Base-by-base conservation (phyloP, 352 stramenopile species). In the Globisporangium barbulae region DNA sequence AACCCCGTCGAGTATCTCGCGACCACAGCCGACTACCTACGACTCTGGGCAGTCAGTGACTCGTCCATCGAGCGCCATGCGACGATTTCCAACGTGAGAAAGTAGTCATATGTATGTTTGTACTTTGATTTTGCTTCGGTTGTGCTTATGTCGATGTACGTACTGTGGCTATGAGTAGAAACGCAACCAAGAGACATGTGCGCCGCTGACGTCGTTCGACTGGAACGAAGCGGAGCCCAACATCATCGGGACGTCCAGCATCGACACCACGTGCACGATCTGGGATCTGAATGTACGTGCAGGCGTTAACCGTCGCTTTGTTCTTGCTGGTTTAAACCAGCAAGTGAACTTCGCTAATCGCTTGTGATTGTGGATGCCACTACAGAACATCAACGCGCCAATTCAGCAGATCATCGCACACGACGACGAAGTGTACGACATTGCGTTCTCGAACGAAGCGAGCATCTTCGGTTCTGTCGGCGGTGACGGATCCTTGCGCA, bases 231-330 rank as follows among this genome's bases (percentile, higher is more conserved):
- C 88, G 21, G 97, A 99, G 69, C 88, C 96, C 0, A 96, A 82
- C 44, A 94, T 99, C 45, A 91, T 99, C 31, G 96, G 96, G 19
- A 99, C 97, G 8, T 97, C 86, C 4, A 98, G 83, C 53, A 99
- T 99, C 63, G 97, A 99, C 63, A 99, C 93, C 10, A 99, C 97
- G 5, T 99, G 97, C 79, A 99, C 97, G 15, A 98, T 99, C 62
- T 99, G 97, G 97, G 97, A 99, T 68, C 76, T 99, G 48, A 95
- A 94, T 44, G 93, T 98, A 59, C 68, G 91, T 48, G 15, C 53
- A 7, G 12, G 33, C 53, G 5, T 1, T 42, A 25, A 35, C 58
- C 52, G 22, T 58, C 22, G 4, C 25, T 61, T 35, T 42, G 31
- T 39, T 39, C 12, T n/a, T n/a, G 15, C 19, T 45, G 15, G 7